Conservation (phyloP, 31 red algal genomes). For the Bonnemaisonia californica region DNA sequence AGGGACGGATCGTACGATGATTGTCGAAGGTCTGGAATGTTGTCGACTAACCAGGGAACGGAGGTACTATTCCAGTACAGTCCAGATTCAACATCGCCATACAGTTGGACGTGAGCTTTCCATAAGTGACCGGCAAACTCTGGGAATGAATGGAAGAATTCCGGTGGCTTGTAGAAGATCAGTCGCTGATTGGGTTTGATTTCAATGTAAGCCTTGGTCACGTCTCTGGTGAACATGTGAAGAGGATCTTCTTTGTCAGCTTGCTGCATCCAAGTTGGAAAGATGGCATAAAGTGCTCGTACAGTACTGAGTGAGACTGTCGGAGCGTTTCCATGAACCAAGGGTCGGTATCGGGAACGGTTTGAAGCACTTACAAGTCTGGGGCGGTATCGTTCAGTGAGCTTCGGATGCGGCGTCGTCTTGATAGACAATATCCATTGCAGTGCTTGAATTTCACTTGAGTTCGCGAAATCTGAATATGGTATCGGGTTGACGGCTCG, state of each 20-base stretch:
- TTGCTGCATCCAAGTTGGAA: not conserved
- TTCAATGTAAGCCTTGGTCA: slow-evolving; percentile 32
- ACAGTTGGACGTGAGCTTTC: slow-evolving; percentile 21
- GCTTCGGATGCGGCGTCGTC: not conserved
- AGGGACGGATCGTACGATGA: slow-evolving; percentile 35
- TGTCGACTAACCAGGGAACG: slow-evolving; percentile 6
- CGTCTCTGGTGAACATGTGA: not conserved
- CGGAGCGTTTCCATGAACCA: not conserved
- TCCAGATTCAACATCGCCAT: slow-evolving; percentile 36
- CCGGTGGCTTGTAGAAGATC: slow-evolving; percentile 1
- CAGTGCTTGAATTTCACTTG: slow-evolving; percentile 17
- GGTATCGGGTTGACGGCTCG: not conserved
- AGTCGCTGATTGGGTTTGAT: not conserved
- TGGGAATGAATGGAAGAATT: not conserved
- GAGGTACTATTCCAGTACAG: slow-evolving; percentile 28
- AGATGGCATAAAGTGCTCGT: not conserved
- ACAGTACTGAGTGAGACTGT: not conserved
- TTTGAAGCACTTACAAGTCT: slow-evolving; percentile 18
- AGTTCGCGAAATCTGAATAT: not conserved
- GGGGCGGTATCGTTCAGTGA: not conserved
- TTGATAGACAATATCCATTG: slow-evolving; percentile 10
- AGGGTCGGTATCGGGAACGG: not conserved
- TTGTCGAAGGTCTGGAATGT: slow-evolving; percentile 7
- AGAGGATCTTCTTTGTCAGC: not conserved
- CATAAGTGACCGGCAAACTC: not conserved